Conservation (phyloP, 108 stramenopile species). For the Phaeodactylum tricornutum region DNA sequence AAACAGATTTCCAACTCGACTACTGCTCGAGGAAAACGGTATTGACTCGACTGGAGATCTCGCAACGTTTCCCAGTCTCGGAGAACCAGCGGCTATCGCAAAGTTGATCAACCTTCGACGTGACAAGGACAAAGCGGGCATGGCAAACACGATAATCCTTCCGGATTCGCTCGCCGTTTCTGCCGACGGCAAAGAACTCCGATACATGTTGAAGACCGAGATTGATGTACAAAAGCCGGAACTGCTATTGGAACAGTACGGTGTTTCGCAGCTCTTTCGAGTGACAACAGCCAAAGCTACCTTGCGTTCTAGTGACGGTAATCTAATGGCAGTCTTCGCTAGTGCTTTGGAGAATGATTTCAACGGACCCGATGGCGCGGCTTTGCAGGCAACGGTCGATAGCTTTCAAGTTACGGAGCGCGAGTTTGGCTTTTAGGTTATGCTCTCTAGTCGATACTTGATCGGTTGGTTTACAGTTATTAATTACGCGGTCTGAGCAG, state of each 20-base stretch:
- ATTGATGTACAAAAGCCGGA: slow-evolving; percentile 85
- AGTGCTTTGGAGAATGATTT: slow-evolving; percentile 72
- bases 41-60: slow-evolving; percentile 56
- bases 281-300: slow-evolving; percentile 68
- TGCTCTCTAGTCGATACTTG: too few species aligned
- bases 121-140: slow-evolving; percentile 63
- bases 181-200: slow-evolving; percentile 47
- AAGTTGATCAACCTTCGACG: slow-evolving; percentile 46
- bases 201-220: slow-evolving; percentile 47
- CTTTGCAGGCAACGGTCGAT: slow-evolving; percentile 41
- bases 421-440: slow-evolving; percentile 6
- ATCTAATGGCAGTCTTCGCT: slow-evolving; percentile 70
- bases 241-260: slow-evolving; percentile 63
- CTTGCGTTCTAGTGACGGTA: slow-evolving; percentile 56
- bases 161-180: slow-evolving; percentile 29
- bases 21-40: slow-evolving; percentile 76
- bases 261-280: slow-evolving; percentile 55
- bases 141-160: slow-evolving; percentile 25
- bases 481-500: too few species aligned
- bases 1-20: slow-evolving; percentile 39
- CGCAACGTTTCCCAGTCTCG: slow-evolving; percentile 51
- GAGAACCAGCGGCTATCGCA: slow-evolving; percentile 56
- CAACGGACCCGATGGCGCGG: slow-evolving; percentile 51
- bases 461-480: neutral
- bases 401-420: slow-evolving; percentile 45